Conservation (phyloP, 2,329 filamentous ascomycete genomes). For the Sarocladium oryzae region DNA sequence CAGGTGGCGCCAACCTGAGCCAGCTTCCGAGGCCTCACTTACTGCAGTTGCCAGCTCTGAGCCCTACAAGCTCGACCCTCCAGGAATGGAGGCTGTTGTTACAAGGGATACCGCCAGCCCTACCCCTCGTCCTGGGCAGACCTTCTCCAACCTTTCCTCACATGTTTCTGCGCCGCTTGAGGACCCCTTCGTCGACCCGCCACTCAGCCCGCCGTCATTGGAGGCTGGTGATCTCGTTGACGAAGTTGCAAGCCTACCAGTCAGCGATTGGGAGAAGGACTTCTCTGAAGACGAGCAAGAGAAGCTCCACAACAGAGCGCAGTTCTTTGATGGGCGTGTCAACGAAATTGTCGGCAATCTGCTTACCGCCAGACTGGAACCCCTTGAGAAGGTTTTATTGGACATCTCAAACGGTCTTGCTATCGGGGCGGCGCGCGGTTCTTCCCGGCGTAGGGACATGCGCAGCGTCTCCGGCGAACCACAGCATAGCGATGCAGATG, state of each 20-base stretch:
- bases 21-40: slow-evolving; percentile 9
- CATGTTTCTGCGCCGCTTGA: slow-evolving; percentile 38
- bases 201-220: slow-evolving; percentile 39
- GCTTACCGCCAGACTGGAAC: slow-evolving; percentile 68
- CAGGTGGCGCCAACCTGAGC: slow-evolving; percentile 28
- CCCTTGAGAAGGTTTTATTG: slow-evolving; percentile 72
- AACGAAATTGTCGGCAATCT: slow-evolving; percentile 77
- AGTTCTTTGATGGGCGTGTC: slow-evolving; percentile 88
- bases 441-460: slow-evolving; percentile 52
- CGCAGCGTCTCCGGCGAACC: slow-evolving; percentile 65
- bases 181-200: slow-evolving; percentile 54
- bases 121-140: slow-evolving; percentile 52
- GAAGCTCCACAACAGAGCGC: slow-evolving; percentile 73
- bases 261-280: slow-evolving; percentile 88
- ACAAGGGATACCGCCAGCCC: slow-evolving; percentile 66
- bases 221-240: slow-evolving; percentile 35
- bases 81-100: slow-evolving; percentile 43
- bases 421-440: slow-evolving; percentile 47
- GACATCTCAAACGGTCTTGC: slow-evolving; percentile 66
- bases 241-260: slow-evolving; percentile 49
- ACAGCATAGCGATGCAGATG: slow-evolving; percentile 84
- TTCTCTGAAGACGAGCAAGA: slow-evolving; percentile 77
- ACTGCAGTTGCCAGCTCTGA: slow-evolving; percentile 34
- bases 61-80: slow-evolving; percentile 45
- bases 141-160: slow-evolving; percentile 39